Evolutionary conservation across 148 eudicot species (phyloP).

Genomic region (Dianthus caryophyllus): DNA sequence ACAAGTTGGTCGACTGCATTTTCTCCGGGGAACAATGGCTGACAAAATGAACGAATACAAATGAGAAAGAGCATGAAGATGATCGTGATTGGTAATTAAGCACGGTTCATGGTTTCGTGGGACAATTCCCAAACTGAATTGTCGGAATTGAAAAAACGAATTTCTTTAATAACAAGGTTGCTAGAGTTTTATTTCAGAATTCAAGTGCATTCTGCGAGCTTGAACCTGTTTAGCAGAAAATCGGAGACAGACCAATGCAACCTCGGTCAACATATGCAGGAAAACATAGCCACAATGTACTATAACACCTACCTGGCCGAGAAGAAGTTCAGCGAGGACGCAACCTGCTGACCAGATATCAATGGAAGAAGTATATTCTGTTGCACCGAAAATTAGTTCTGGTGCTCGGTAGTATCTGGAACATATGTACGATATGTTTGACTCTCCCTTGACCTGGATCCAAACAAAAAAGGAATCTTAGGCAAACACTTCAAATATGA

Average conservation of each 20-base stretch:
- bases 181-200: no score
- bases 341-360: constrained; percentile 91
- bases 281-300: not conserved
- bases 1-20: constrained; percentile 91
- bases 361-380: constrained; percentile 64
- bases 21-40: no score
- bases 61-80: not conserved
- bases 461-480: constrained; percentile 5
- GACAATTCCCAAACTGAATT: no score
- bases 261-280: no score
- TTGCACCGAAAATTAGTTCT: constrained; percentile 78
- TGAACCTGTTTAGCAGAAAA: no score
- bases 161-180: no score
- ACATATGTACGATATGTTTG: constrained; percentile 76
- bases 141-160: no score
- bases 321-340: constrained; percentile 74
- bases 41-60: constrained; percentile 18
- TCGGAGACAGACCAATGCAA: no score
- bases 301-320: constrained; percentile 53
- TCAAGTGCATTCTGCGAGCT: no score
- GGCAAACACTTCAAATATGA: not conserved
- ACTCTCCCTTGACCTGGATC: constrained; percentile 61
- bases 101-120: no score
- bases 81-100: no score
- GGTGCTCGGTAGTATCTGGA: constrained; percentile 84